Evolutionary conservation across 306 rosid species (phyloP), one percentile per base, ranked within the genome.

Genomic region (Alnus glutinosa): DNA sequence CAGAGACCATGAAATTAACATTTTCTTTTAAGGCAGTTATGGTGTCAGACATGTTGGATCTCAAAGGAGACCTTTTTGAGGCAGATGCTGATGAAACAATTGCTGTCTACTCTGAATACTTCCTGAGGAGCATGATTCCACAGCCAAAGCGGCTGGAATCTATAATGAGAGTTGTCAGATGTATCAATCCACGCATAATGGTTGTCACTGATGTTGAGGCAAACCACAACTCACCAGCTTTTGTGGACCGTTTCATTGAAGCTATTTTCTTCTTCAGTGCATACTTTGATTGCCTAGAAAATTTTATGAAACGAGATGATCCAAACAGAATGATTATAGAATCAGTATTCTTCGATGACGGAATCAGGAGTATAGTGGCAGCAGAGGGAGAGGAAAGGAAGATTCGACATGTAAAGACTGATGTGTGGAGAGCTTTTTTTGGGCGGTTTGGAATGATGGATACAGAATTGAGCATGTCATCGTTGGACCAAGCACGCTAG

Each of bases 361-460:
- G 84, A 55, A 89, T 92, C 2, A 87, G 69, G 61, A 88, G 82
- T n/a, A 85, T 84, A 1, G 86, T 92, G 76, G 89, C 89, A 8
- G 42, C 48, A 4, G 93, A 92, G 54, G 97, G 90, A 77, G 88
- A 30, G 32, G 90, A 88, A 30, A 90, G 97, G 76, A 90, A 71
- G 75, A 48, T 51, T 14, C 69, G 89, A 34, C 16, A 79, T 70
- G 91, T 90, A 55, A 90, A 77, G 82, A 75, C 89, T 23, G 96
- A 90, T 54, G 90, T 88, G 8, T 92, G 97, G 96, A 90, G 93
- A 81, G 84, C 87, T 0, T 88, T 87, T 72, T 90, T 92, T 50
- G 52, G 74, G 0, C 79, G 92, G 67, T 92, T 74, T 79, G 92
- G 91, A 55, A 77, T 90, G 87, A 78, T 54, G 86, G 96, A 90